These are phyloP conservation scores for Quercus aquifolioides DNA, from an alignment of 306 rosid species.

Conservation along the genomic window DNA sequence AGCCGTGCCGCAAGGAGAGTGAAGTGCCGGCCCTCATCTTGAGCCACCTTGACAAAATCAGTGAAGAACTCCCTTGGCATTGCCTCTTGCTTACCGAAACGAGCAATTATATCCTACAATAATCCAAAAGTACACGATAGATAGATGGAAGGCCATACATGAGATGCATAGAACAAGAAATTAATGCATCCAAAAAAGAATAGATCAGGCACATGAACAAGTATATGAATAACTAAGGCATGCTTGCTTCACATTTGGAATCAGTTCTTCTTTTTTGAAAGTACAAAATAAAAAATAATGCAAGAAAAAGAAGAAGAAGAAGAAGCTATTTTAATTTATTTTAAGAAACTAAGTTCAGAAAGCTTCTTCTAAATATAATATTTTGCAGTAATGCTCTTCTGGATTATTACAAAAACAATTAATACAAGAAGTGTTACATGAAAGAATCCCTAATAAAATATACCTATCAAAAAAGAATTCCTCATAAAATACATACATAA, in stretches of 20 bases:
- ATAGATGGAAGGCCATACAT: not conserved
- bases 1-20: constrained; percentile 70
- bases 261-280: not conserved
- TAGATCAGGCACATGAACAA: not conserved
- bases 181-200: not conserved
- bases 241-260: not conserved
- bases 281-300: not conserved
- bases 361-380: not conserved
- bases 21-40: constrained; percentile 86
- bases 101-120: constrained; percentile 79
- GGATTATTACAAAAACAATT: not conserved
- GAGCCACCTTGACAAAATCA: constrained; percentile 83
- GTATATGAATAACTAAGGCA: not conserved
- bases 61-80: constrained; percentile 87
- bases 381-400: not conserved
- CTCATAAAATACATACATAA: no score
- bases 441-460: not conserved
- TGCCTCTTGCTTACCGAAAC: constrained; percentile 75
- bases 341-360: not conserved
- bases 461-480: no score
- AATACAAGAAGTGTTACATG: not conserved
- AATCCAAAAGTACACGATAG: not conserved
- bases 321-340: not conserved
- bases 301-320: not conserved
- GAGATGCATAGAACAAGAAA: not conserved